These are phyloP conservation scores for Typha latifolia DNA, from an alignment of 176 grass and related monocot genomes.

Conservation along the genomic window DNA sequence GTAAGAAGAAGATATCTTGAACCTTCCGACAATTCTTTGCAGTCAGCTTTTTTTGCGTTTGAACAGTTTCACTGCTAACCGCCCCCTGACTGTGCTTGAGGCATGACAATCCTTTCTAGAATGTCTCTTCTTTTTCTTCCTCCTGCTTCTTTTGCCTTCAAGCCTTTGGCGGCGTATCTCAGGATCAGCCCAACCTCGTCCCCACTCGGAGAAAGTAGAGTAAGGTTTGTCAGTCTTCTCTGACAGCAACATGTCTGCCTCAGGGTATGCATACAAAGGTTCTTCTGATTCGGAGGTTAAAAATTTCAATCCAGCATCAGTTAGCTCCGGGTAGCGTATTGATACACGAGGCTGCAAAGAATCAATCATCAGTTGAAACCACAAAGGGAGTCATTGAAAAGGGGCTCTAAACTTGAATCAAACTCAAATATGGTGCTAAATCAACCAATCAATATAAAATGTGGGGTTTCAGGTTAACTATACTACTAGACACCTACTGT, in stretches of 20 bases:
- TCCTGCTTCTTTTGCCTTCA: constrained; percentile 22
- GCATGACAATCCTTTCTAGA: constrained; percentile 21
- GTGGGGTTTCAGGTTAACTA: too few relatives aligned
- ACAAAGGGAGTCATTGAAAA: constrained; percentile 3
- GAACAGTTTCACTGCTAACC: constrained; percentile 32
- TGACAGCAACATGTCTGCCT: constrained; percentile 49
- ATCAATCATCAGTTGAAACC: constrained; percentile 4
- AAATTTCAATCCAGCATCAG: constrained; percentile 36
- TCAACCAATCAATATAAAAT: not conserved
- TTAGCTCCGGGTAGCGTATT: constrained; percentile 58
- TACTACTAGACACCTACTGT: too few relatives aligned
- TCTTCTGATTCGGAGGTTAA: constrained; percentile 31
- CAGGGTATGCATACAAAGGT: constrained; percentile 36
- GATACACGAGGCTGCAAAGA: constrained; percentile 52
- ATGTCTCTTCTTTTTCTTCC: constrained; percentile 31
- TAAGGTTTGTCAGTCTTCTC: constrained; percentile 19
- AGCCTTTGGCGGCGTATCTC: constrained; percentile 66
- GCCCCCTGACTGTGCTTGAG: constrained; percentile 29
- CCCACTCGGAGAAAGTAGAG: constrained; percentile 55
- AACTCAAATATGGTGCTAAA: not conserved
- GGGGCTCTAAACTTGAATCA: not conserved
- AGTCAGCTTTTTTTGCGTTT: constrained; percentile 18
- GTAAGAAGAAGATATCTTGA: too few relatives aligned
- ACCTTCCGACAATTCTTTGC: not conserved
- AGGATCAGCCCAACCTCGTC: constrained; percentile 84